Evolutionary conservation across 768 basidiomycete species (phyloP), one percentile per base, ranked within the genome.

Genomic region (Russula brevipes): DNA sequence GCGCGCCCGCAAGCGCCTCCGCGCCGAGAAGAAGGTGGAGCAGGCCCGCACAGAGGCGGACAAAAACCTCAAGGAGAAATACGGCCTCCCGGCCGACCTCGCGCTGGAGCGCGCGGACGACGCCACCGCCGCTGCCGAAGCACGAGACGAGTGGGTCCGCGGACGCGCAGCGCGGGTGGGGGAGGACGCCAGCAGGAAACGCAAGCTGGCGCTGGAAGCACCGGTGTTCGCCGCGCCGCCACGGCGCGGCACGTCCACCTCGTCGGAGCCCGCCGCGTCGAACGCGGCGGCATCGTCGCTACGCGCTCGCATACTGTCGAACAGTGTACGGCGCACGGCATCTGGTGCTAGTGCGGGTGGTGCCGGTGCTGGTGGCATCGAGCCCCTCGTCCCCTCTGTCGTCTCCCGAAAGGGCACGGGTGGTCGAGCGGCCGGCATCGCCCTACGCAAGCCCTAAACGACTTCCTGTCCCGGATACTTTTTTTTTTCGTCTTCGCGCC

Each of bases 1-100:
- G 14, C 85, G 85, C 68, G 80, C 87, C 2, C 84, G 97, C 46
- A 88, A 88, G 69, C 82, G 83, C 19, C 97, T 98, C 72, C 85
- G 97, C 4, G 84, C 86, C 63, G 89, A 89, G 65, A 99, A 98
- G 78, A 91, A 88, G 75, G 73, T 88, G 0, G 86, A 90, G 53
- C 78, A 85, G 69, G 82, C 80, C 59, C 88, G 88, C 67, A 80
- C 83, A 66, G 79, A 78, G 24, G 81, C 80, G 12, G 95, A 98
- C 69, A 86, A 91, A 52, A 75, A 73, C 9, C 75, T 98, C 54
- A 88, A 86, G 70, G 83, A 78, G 33, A 80, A 83, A 66, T 97
- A 92, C 75, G 94, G 85, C 1, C 74, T 99, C 16, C 88, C 89
- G 2, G 81, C 84, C 58, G 78, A 81, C 3, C 74, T 98, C 52